Base-by-base conservation (phyloP, 768 basidiomycete genomes). In the Nidularia pulvinata region DNA sequence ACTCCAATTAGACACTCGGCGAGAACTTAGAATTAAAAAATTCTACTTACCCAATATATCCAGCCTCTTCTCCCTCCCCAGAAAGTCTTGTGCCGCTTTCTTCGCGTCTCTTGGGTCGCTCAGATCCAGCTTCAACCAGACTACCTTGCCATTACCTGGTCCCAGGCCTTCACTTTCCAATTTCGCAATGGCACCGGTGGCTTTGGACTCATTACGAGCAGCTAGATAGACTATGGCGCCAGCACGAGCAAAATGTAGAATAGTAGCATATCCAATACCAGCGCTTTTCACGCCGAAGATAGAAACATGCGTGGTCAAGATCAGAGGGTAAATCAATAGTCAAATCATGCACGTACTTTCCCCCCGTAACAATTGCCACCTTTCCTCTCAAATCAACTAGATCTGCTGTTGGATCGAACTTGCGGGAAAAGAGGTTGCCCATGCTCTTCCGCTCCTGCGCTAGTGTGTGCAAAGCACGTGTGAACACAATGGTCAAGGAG, bases 211-310 rank as follows among this genome's bases (percentile, higher is more conserved):
- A 56, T 70, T 75, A 13, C 84, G 75, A 6, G 81, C 78, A 0
- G 75, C 81, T 56, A 87, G 73, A 57, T 85, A 85, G 5, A 86
- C 80, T 58, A 80, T 85, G 4, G 84, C 83, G 13, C 84, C 83
- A 6, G 67, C 71, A 6, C 72, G 69, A 0, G 76, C 81, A 16
- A 88, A 76, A 56, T 78, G 75, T 49, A 74, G 71, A 16, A 83
- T 5, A 14, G 45, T 46, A 30, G 13, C 14, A 46, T n/a, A 44
- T 13, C 55, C 57, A 46, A 69, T 67, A 1, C 63, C 69, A 22
- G 57, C 58, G 46, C 67, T 68, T 11, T 11, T 42, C 16, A 42
- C 13, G 39, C 16, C 2, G 25, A 25, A 4, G 39, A 42, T 42
- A 42, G 16, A 16, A 42, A 42, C 39, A 16, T 16, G 39, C 5